A percentile compares a stretch with the other conserved stretches of the same genome.
phyloP scores from a whole-genome alignment of 257 asterid species.

The Solanum chiquidenum region DNA sequence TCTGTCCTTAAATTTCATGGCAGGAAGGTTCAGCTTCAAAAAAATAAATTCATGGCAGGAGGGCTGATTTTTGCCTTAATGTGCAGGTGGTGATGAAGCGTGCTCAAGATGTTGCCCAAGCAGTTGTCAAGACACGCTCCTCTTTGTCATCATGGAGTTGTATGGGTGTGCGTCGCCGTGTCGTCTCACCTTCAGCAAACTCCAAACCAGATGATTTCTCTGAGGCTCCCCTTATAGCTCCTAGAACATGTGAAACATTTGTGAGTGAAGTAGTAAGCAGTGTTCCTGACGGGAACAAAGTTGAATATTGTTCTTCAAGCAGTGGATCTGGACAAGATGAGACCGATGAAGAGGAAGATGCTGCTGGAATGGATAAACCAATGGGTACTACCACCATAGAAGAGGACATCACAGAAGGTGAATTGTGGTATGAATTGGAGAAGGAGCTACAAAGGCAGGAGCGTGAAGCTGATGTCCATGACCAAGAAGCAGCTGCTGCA shows the following conservation, averaged over 20 bases:
- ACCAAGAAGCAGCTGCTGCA: constrained; percentile 57
- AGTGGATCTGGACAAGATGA: constrained; percentile 37
- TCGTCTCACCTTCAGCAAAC: constrained; percentile 24
- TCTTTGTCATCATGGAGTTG: constrained; percentile 79
- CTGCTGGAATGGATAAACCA: constrained; percentile 25
- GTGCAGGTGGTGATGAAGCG: constrained; percentile 76
- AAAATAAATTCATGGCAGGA: background rate
- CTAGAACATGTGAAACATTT: constrained; percentile 33
- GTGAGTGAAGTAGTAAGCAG: constrained; percentile 22
- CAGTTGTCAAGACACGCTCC: constrained; percentile 66
- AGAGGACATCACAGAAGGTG: constrained; percentile 68
- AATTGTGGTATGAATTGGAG: constrained; percentile 78
- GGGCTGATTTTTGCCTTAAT: constrained; percentile 1
- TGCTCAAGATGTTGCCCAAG: constrained; percentile 89
- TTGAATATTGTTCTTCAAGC: constrained; percentile 41
- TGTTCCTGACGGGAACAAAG: constrained; percentile 17
- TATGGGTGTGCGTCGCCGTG: constrained; percentile 83
- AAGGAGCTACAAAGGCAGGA: constrained; percentile 63
- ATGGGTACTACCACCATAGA: constrained; percentile 28
- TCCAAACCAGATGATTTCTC: constrained; percentile 33
- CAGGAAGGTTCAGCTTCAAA: background rate
- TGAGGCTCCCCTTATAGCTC: constrained; percentile 37
- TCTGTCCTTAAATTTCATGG: background rate
- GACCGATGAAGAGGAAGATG: constrained; percentile 66
- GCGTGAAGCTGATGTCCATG: constrained; percentile 28